Conservation (phyloP, 495 filamentous ascomycete genomes). For the Annulohypoxylon bovei region DNA sequence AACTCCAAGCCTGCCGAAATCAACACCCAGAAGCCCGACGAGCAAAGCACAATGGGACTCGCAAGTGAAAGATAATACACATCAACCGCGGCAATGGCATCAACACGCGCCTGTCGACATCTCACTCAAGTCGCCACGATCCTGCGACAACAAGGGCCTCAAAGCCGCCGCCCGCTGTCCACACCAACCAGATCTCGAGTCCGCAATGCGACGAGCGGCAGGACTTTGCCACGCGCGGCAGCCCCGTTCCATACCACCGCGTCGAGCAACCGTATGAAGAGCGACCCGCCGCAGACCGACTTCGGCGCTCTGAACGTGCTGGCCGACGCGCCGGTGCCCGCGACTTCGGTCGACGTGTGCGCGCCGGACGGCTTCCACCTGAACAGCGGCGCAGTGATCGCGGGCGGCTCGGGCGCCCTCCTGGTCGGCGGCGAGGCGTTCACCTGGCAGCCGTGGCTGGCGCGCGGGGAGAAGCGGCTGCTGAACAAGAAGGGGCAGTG, state of each 20-base stretch:
- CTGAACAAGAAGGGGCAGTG: conserved; percentile 82
- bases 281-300: conserved; percentile 66
- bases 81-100: conserved; percentile 37
- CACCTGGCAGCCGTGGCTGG: conserved; percentile 81
- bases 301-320: conserved; percentile 81
- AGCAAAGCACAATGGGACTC: conserved; percentile 33
- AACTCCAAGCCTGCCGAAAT: not conserved
- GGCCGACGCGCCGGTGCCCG: conserved; percentile 75
- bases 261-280: conserved; percentile 30
- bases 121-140: conserved; percentile 19
- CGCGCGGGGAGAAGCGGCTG: conserved; percentile 56
- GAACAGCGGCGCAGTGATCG: conserved; percentile 76
- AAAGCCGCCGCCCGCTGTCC: conserved; percentile 9
- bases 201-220: not conserved
- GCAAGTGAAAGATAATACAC: conserved; percentile 13
- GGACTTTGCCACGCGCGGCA: not conserved
- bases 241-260: conserved; percentile 30
- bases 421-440: conserved; percentile 89
- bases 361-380: conserved; percentile 80
- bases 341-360: conserved; percentile 84
- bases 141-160: conserved; percentile 24
- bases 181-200: conserved; percentile 5
- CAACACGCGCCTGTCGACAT: conserved; percentile 34
- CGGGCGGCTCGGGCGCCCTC: conserved; percentile 72
- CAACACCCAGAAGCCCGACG: not conserved